phyloP scores from a whole-genome alignment of 2,329 filamentous ascomycete species.

The Fusarium avenaceum region DNA sequence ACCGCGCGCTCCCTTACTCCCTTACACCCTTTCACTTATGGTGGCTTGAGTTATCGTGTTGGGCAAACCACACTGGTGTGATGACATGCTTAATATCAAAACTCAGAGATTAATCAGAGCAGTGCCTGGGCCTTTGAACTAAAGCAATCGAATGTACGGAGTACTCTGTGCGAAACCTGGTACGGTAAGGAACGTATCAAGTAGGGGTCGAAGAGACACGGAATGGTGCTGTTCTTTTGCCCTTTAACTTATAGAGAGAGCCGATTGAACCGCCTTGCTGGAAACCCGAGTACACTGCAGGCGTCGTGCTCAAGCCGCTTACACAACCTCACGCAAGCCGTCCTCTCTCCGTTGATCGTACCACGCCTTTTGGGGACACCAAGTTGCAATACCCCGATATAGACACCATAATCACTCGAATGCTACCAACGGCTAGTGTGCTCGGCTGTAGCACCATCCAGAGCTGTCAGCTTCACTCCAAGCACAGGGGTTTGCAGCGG shows the following conservation, averaged over 20 bases:
- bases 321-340: conserved; percentile 42
- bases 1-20: conserved; percentile 10
- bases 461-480: conserved; percentile 29
- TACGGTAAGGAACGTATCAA: background rate
- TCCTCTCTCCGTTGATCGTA: conserved; percentile 40
- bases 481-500: conserved; percentile 5
- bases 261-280: conserved; percentile 39
- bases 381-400: conserved; percentile 36
- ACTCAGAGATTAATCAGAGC: conserved; percentile 5
- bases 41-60: conserved; percentile 33
- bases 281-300: conserved; percentile 34
- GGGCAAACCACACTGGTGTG: conserved; percentile 18
- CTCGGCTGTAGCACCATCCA: conserved; percentile 27
- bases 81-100: conserved; percentile 18
- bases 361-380: conserved; percentile 31
- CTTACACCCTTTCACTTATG: conserved; percentile 30
- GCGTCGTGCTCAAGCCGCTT: conserved; percentile 40
- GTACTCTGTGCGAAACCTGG: background rate
- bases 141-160: background rate
- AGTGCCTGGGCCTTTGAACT: background rate
- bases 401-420: conserved; percentile 32
- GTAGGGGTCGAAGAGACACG: background rate
- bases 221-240: background rate
- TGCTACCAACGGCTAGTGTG: conserved; percentile 28
- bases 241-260: conserved; percentile 28